Evolutionary conservation across 805 yeast genomes (phyloP).

Genomic region (Alloascoidea africana): DNA sequence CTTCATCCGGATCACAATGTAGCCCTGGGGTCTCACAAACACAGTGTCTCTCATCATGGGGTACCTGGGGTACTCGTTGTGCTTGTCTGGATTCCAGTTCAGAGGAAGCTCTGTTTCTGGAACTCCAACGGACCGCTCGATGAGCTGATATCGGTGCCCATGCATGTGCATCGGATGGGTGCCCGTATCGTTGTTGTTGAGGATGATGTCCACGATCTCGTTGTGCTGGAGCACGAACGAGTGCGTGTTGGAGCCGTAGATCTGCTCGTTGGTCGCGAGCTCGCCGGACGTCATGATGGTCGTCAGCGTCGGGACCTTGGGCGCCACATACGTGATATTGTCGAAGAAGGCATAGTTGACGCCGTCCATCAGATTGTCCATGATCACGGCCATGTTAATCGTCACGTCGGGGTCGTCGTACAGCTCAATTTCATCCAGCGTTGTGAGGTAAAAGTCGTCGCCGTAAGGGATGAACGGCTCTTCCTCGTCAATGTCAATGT

Average conservation of each 20-base stretch:
- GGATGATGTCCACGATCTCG: slow-evolving; percentile 61
- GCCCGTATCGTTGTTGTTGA: slow-evolving; percentile 84
- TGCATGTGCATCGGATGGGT: slow-evolving; percentile 96
- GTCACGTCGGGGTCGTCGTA: slow-evolving; percentile 54
- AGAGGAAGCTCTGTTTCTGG: too few relatives aligned
- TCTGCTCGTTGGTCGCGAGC: slow-evolving; percentile 34
- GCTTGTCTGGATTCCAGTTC: slow-evolving; percentile 36
- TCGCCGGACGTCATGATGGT: slow-evolving; percentile 45
- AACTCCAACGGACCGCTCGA: slow-evolving; percentile 64
- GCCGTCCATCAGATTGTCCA: slow-evolving; percentile 82
- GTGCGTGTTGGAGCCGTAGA: slow-evolving; percentile 76
- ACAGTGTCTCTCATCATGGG: slow-evolving; percentile 6
- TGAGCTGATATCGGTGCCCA: slow-evolving; percentile 80
- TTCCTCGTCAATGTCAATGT: slow-evolving; percentile 20
- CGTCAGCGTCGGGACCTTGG: slow-evolving; percentile 76
- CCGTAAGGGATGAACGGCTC: slow-evolving; percentile 30
- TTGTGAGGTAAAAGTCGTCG: slow-evolving; percentile 71
- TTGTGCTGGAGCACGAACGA: slow-evolving; percentile 52
- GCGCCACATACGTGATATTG: slow-evolving; percentile 60
- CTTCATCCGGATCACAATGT: slow-evolving; percentile 17
- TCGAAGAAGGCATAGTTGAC: slow-evolving; percentile 91
- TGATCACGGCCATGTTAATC: slow-evolving; percentile 56
- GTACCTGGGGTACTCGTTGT: slow-evolving; percentile 36
- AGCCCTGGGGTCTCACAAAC: slow-evolving; percentile 19
- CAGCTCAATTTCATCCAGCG: slow-evolving; percentile 38